phyloP scores from a whole-genome alignment of 805 yeast genomes.

The Hermanozyma aechmeae region DNA sequence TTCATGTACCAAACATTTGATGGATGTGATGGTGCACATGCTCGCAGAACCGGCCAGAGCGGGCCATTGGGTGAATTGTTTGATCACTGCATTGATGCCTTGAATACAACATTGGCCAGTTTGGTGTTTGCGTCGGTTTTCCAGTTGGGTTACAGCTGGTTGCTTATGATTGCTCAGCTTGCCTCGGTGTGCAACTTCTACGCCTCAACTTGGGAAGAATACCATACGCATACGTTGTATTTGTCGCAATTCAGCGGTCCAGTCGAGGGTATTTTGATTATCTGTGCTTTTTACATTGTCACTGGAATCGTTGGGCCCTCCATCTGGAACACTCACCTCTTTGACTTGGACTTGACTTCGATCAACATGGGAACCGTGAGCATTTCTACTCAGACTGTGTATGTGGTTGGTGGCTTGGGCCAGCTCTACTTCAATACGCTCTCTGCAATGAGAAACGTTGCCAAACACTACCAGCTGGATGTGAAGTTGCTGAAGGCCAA shows the following conservation, averaged over 20 bases:
- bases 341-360: slow-evolving; percentile 29
- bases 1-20: slow-evolving; percentile 92
- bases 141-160: slow-evolving; percentile 63
- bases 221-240: slow-evolving; percentile 75
- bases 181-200: slow-evolving; percentile 77
- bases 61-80: slow-evolving; percentile 93
- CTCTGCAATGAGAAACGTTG: slow-evolving; percentile 58
- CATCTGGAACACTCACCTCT: slow-evolving; percentile 46
- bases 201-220: slow-evolving; percentile 92
- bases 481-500: slow-evolving; percentile 11
- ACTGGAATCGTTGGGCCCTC: slow-evolving; percentile 68
- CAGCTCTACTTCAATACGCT: slow-evolving; percentile 56
- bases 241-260: slow-evolving; percentile 84
- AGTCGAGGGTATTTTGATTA: slow-evolving; percentile 80
- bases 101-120: slow-evolving; percentile 73
- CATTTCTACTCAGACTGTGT: slow-evolving; percentile 34
- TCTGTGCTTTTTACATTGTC: slow-evolving; percentile 42
- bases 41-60: slow-evolving; percentile 88
- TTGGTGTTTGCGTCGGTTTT: slow-evolving; percentile 69
- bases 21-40: slow-evolving; percentile 94
- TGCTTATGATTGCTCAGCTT: slow-evolving; percentile 55
- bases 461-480: slow-evolving; percentile 30
- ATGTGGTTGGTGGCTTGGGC: slow-evolving; percentile 42
- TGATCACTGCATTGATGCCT: slow-evolving; percentile 74
- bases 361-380: slow-evolving; percentile 19